Conservation (phyloP, 805 yeast genomes). For the Tetrapisispora pingtungensis region DNA sequence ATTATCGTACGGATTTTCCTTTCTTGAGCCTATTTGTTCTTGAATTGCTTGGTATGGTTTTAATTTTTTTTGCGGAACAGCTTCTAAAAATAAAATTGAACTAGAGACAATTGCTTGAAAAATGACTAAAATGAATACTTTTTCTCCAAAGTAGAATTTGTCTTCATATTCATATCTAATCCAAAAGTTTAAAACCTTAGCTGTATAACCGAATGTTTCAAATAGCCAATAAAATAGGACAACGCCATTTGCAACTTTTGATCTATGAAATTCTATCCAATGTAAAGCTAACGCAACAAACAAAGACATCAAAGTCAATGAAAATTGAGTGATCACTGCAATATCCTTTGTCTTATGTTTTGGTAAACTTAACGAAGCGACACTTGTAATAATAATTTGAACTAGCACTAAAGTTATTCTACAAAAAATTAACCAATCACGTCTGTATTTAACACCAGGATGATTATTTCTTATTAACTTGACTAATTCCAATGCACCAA, state of each 20-base stretch:
- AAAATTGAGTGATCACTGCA: constrained; percentile 16
- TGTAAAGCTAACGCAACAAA: constrained; percentile 48
- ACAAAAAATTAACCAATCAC: constrained; percentile 30
- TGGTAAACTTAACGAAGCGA: constrained; percentile 16
- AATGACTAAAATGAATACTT: constrained; percentile 23
- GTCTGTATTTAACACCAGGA: constrained; percentile 29
- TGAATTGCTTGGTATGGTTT: constrained; percentile 35
- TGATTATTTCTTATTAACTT: constrained; percentile 15
- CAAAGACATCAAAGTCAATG: constrained; percentile 31
- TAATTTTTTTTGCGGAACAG: constrained; percentile 32
- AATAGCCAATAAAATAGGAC: constrained; percentile 71
- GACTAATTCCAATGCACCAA: constrained; percentile 34
- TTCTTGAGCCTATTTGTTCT: constrained; percentile 22
- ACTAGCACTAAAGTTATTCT: constrained; percentile 28
- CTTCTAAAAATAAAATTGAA: constrained; percentile 28
- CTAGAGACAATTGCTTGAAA: constrained; percentile 28
- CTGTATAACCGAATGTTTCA: constrained; percentile 37
- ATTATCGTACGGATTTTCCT: constrained; percentile 31
- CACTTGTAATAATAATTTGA: constrained; percentile 25
- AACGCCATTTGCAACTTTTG: constrained; percentile 54
- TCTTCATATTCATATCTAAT: constrained; percentile 29
- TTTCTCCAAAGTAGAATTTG: constrained; percentile 19
- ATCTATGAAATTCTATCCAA: constrained; percentile 61
- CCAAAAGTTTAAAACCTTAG: constrained; percentile 34
- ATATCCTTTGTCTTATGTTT: constrained; percentile 10